A percentile compares a stretch with the other conserved stretches of the same genome.
phyloP scores from a whole-genome alignment of 192 early-diverging fungal species.

The Spizellomyces punctatus region DNA sequence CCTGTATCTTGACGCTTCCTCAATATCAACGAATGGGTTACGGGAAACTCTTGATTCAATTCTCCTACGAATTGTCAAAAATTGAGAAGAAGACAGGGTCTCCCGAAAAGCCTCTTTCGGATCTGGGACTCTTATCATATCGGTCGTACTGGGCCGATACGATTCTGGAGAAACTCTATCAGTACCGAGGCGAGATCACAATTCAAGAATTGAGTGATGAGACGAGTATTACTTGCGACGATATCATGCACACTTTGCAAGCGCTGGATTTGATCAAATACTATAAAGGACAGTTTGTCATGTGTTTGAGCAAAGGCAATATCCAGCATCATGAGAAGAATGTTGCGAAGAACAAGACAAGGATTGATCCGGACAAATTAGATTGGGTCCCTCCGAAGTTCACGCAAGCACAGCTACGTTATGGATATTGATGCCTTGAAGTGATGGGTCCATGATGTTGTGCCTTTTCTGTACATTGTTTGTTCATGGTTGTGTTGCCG shows the following conservation, averaged over 20 bases:
- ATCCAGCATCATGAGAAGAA: constrained; percentile 79
- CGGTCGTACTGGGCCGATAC: constrained; percentile 94
- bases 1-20: constrained; percentile 97
- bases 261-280: constrained; percentile 87
- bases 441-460: too few species aligned
- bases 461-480: too few species aligned
- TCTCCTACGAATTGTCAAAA: constrained; percentile 96
- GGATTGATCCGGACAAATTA: constrained; percentile 75
- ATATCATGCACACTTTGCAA: constrained; percentile 91
- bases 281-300: constrained; percentile 87
- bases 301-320: constrained; percentile 85
- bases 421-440: constrained; percentile 1
- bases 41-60: constrained; percentile 90
- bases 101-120: constrained; percentile 97
- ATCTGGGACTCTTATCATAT: constrained; percentile 92
- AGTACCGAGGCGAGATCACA: constrained; percentile 76
- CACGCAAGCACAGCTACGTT: constrained; percentile 49
- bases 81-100: constrained; percentile 92
- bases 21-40: constrained; percentile 96
- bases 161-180: constrained; percentile 76
- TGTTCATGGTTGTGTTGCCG: too few species aligned
- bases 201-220: constrained; percentile 86
- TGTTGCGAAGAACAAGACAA: constrained; percentile 75
- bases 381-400: constrained; percentile 58
- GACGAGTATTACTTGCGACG: constrained; percentile 85